These are phyloP conservation scores for Trichophyton schoenleinii DNA, from an alignment of 2,329 filamentous ascomycete genomes.

Conservation along the genomic window DNA sequence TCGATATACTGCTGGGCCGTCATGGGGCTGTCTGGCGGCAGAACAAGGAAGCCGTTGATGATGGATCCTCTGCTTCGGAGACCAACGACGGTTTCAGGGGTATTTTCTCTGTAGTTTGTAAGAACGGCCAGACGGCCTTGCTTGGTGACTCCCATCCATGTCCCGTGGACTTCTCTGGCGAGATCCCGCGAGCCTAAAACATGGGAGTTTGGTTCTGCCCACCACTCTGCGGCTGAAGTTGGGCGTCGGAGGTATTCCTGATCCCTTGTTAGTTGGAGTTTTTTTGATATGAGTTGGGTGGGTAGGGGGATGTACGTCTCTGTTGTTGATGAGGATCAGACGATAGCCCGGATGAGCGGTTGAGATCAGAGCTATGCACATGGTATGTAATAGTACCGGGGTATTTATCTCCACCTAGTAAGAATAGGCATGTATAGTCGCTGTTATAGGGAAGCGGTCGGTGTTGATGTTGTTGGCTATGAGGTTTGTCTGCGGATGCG, in stretches of 20 bases:
- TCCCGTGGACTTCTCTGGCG: slow-evolving; percentile 46
- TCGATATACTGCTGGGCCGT: slow-evolving; percentile 41
- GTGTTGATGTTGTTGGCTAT: not conserved
- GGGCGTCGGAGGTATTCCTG: slow-evolving; percentile 52
- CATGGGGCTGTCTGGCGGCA: slow-evolving; percentile 28
- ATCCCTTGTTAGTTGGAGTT: not conserved
- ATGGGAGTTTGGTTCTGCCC: slow-evolving; percentile 42
- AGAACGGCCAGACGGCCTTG: slow-evolving; percentile 50
- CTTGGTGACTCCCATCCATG: slow-evolving; percentile 52
- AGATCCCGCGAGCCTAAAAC: slow-evolving; percentile 52
- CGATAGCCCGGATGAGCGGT: slow-evolving; percentile 64
- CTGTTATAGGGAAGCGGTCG: not conserved
- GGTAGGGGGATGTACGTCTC: slow-evolving; percentile 43
- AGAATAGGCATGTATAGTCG: not conserved
- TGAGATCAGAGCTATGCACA: slow-evolving; percentile 68
- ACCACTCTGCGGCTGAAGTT: slow-evolving; percentile 48
- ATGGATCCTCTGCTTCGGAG: slow-evolving; percentile 44
- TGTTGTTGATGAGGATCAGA: slow-evolving; percentile 63
- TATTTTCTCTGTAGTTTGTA: slow-evolving; percentile 50
- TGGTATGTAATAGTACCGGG: slow-evolving; percentile 22
- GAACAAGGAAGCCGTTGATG: slow-evolving; percentile 47
- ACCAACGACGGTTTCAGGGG: slow-evolving; percentile 35
- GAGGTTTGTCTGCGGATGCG: not conserved
- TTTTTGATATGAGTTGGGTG: not conserved
- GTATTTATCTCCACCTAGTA: not conserved